Conservation (phyloP, 257 asterid species). For the Lithospermum erythrorhizon region DNA sequence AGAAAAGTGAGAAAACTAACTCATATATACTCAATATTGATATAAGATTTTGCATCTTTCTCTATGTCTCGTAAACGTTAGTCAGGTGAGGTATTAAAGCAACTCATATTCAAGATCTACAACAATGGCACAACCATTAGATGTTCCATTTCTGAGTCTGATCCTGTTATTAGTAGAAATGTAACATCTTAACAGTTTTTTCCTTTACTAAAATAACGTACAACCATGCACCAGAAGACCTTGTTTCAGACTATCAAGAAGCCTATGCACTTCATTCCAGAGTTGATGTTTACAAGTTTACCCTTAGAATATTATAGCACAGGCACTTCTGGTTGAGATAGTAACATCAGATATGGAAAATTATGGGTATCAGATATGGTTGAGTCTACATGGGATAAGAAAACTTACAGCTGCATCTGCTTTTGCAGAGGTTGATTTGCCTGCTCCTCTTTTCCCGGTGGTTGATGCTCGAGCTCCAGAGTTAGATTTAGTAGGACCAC, state of each 20-base stretch:
- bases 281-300: neutral
- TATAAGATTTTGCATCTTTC: too few species aligned
- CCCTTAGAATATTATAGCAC: neutral
- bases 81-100: neutral
- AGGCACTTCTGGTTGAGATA: neutral
- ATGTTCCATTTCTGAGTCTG: neutral
- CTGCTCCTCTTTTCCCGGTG: slow-evolving; percentile 65
- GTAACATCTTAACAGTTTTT: neutral
- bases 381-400: neutral
- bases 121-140: neutral
- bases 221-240: neutral
- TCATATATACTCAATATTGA: too few species aligned
- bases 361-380: neutral
- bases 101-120: neutral
- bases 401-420: slow-evolving; percentile 59
- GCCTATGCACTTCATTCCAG: too few species aligned
- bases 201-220: too few species aligned
- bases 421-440: slow-evolving; percentile 52
- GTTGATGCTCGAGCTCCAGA: slow-evolving; percentile 64
- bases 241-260: neutral
- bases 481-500: slow-evolving; percentile 53
- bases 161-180: neutral
- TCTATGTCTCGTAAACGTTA: too few species aligned
- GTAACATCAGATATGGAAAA: neutral
- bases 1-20: too few species aligned